Evolutionary conservation across 805 yeast genomes (phyloP), one percentile per base, ranked within the genome.

Genomic region (Wickerhamomyces queroliae): DNA sequence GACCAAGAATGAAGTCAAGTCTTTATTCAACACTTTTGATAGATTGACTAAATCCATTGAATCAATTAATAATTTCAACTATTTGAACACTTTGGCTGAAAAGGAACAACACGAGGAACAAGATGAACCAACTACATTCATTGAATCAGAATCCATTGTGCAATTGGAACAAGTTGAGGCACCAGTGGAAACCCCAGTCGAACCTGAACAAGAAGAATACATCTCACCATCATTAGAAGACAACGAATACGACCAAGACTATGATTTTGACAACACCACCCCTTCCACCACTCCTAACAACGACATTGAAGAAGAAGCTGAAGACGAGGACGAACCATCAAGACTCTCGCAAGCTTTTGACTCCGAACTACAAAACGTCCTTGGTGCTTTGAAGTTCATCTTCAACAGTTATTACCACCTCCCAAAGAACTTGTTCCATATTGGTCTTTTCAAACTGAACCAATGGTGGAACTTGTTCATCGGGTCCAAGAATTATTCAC

Each of bases 21-120:
- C 96, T 1, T 73, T 93, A 48, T 67, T 93, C 52, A 93, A 93
- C 65, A 91, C 98, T 0, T 88, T 88, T 63, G 96, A 90, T 55
- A 76, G 98, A 51, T 70, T 93, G 42, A 84, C 96, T 4, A 88
- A 88, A 64, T 83, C 95, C 25, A 69, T 93, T 22, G 74, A 71
- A 41, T 77, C 95, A 21, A 80, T 90, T 37, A 76, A 76, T 45
- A 74, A 77, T 49, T 93, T 93, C 63, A 82, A 79, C 56, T 52
- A 53, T 23, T 52, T 82, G 63, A 80, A 78, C 36, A 47, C 36
- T 24, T 48, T 29, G 35, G 46, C 34, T 18, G 40, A 47, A n/a
- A 31, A 34, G 29, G 41, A 42, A 29, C 20, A 39, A 44, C 19
- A 41, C 37, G 38, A 36, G 35, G 35, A 38, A 16, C 41, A 36